phyloP scores from a whole-genome alignment of 2,329 filamentous ascomycete species.

The Didymella pomorum region DNA sequence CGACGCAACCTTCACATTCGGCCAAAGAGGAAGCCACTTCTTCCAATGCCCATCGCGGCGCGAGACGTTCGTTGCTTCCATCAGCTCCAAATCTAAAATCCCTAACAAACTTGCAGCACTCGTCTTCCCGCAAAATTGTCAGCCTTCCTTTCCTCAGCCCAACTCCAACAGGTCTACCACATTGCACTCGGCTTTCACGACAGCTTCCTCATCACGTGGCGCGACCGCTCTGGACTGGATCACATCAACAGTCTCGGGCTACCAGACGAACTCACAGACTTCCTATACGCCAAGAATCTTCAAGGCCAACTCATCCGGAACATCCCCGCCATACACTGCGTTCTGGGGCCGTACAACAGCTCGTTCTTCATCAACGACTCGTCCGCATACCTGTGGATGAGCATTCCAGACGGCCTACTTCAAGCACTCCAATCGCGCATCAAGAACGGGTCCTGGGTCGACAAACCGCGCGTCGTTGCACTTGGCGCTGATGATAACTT shows the following conservation, averaged over 20 bases:
- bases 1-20: constrained; percentile 45
- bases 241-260: constrained; percentile 38
- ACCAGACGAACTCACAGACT: constrained; percentile 36
- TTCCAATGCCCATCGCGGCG: constrained; percentile 41
- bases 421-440: constrained; percentile 39
- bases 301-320: constrained; percentile 27
- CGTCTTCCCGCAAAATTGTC: constrained; percentile 41
- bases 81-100: neutral
- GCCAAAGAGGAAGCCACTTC: constrained; percentile 47
- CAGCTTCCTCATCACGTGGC: constrained; percentile 48
- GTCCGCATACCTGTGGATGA: constrained; percentile 44
- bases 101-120: constrained; percentile 25
- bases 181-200: constrained; percentile 45
- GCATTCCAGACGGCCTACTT: constrained; percentile 37
- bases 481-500: constrained; percentile 43
- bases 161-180: constrained; percentile 39
- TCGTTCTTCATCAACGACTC: constrained; percentile 46
- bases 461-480: constrained; percentile 43
- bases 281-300: constrained; percentile 33
- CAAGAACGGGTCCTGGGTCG: constrained; percentile 40
- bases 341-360: constrained; percentile 44
- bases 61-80: constrained; percentile 34
- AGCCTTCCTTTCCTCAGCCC: constrained; percentile 33
- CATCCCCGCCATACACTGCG: constrained; percentile 39
- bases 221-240: constrained; percentile 34